phyloP scores from a whole-genome alignment of 352 stramenopile species.

The Elongisporangium prolatum region DNA sequence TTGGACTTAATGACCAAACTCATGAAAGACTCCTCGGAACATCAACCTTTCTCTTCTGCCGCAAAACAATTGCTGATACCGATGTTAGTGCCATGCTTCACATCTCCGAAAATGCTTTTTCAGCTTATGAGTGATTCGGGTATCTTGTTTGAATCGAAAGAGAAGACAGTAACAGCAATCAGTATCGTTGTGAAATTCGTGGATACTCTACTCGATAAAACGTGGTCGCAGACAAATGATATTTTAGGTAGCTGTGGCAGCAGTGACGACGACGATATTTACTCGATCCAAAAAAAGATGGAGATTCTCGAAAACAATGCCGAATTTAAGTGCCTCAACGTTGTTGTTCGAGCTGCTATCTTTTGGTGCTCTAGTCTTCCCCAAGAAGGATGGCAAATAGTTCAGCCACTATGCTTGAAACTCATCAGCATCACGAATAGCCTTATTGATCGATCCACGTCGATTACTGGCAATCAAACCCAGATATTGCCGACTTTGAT shows the following conservation, averaged over 20 bases:
- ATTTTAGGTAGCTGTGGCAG: conserved; percentile 10
- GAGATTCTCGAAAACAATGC: conserved; percentile 40
- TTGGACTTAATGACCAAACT: conserved; percentile 80
- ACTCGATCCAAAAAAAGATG: conserved; percentile 16
- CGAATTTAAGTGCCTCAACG: conserved; percentile 81
- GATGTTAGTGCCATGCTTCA: conserved; percentile 83
- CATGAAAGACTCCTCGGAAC: conserved; percentile 31
- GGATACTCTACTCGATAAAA: conserved; percentile 47
- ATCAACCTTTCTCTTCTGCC: conserved; percentile 20
- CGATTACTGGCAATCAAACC: conserved; percentile 12
- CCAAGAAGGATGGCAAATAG: conserved; percentile 45
- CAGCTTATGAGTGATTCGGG: conserved; percentile 62
- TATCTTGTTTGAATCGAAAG: conserved; percentile 13
- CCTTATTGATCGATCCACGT: conserved; percentile 23
- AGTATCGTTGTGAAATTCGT: conserved; percentile 34
- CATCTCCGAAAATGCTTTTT: conserved; percentile 81
- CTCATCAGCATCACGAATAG: conserved; percentile 45
- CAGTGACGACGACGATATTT: conserved; percentile 7
- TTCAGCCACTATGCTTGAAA: conserved; percentile 44
- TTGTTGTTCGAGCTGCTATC: conserved; percentile 63
- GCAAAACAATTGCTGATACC: conserved; percentile 65
- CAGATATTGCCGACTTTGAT: conserved; percentile 25
- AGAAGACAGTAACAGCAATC: conserved; percentile 11
- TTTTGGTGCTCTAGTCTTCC: conserved; percentile 67
- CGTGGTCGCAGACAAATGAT: conserved; percentile 35